Evolutionary conservation across 305 asterid species (phyloP).

Genomic region (Fraxinus paxiana): DNA sequence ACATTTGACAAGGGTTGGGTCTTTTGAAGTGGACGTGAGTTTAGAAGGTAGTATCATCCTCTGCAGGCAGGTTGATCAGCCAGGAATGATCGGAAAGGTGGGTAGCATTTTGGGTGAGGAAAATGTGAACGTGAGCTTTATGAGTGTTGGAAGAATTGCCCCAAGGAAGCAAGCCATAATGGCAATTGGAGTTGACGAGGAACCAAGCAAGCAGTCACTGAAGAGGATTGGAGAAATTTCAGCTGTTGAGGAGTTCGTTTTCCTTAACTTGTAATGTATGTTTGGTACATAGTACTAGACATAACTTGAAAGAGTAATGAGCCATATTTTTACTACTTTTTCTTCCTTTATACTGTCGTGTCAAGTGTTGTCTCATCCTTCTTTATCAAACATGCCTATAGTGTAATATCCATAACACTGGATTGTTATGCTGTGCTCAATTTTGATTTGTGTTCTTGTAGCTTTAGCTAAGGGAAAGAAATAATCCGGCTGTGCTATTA

Average conservation of each 20-base stretch:
- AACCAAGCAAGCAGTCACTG: constrained; percentile 66
- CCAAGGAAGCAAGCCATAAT: constrained; percentile 84
- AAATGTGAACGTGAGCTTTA: constrained; percentile 83
- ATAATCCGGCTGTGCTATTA: constrained; percentile 12
- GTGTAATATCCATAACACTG: not conserved
- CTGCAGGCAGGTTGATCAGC: constrained; percentile 96
- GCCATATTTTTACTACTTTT: not conserved
- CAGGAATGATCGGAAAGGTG: constrained; percentile 88
- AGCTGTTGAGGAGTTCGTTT: constrained; percentile 82
- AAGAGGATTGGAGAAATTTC: constrained; percentile 80
- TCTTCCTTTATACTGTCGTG: not conserved
- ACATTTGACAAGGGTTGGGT: constrained; percentile 75
- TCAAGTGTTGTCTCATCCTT: not conserved
- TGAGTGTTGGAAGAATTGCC: constrained; percentile 88
- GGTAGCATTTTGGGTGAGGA: constrained; percentile 79
- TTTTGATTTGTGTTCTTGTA: constrained; percentile 30
- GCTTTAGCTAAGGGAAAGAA: constrained; percentile 16
- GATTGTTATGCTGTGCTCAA: constrained; percentile 13
- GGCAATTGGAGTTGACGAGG: constrained; percentile 97
- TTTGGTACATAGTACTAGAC: not conserved
- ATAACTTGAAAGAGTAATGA: not conserved
- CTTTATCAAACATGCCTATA: not conserved
- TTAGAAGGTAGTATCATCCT: constrained; percentile 86
- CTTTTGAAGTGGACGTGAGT: constrained; percentile 88
- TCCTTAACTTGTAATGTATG: constrained; percentile 28